Percentiles rank a stretch among this genome's conserved stretches.
phyloP scores from a whole-genome alignment of 2,329 filamentous ascomycete species.

The Teratosphaeria gauchensis region DNA sequence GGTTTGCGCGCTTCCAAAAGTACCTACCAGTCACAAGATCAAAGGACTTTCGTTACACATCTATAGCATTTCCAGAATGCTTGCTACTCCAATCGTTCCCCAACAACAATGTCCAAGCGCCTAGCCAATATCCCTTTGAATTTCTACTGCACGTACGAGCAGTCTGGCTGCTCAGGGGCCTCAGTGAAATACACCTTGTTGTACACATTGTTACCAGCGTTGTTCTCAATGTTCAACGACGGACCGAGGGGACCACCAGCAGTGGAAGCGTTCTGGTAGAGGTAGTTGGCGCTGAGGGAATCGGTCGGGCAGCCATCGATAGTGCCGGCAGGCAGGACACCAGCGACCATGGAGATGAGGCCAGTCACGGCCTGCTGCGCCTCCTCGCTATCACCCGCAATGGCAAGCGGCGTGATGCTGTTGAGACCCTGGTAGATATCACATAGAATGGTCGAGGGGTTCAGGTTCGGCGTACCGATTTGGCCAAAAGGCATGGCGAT shows the following conservation, averaged over 20 bases:
- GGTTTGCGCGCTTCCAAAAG: no score
- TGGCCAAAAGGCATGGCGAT: conserved; percentile 22
- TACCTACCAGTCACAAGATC: no score
- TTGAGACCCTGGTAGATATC: conserved; percentile 28
- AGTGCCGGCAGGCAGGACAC: conserved; percentile 18
- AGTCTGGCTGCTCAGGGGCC: conserved; percentile 18
- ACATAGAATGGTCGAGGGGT: conserved; percentile 24
- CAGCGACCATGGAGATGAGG: conserved; percentile 24
- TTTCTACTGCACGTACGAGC: conserved; percentile 1
- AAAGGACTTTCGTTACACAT: no score
- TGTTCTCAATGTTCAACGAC: conserved; percentile 14
- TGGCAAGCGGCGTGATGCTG: conserved; percentile 25
- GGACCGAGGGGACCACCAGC: conserved; percentile 23
- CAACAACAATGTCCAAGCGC: neutral
- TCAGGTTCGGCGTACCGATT: conserved; percentile 25
- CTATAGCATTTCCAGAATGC: no score
- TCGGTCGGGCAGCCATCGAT: conserved; percentile 26
- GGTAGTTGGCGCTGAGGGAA: conserved; percentile 19
- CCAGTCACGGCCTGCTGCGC: conserved; percentile 17
- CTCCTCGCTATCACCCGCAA: conserved; percentile 19
- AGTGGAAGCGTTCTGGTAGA: conserved; percentile 21
- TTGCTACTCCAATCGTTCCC: no score
- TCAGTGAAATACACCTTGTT: conserved; percentile 25
- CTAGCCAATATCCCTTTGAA: neutral
- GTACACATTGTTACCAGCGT: conserved; percentile 28